Percentiles rank a stretch among this genome's conserved stretches.
Conservation (phyloP, 2,329 filamentous ascomycete species). For the Zarea fungicola region DNA sequence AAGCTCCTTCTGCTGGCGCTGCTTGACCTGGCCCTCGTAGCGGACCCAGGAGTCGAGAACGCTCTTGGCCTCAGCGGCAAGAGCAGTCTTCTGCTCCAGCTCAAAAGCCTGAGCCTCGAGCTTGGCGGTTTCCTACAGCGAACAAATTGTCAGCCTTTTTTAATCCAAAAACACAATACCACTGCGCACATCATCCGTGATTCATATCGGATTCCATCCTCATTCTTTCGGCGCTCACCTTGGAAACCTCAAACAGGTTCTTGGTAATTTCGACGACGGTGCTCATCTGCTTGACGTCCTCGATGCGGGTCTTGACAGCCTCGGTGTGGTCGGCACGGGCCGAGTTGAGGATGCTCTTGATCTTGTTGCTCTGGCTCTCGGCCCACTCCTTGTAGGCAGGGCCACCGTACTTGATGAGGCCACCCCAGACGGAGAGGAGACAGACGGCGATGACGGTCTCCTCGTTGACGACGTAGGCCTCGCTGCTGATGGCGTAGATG, state of each 20-base stretch:
- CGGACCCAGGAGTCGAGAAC: slow-evolving; percentile 98
- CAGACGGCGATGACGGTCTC: slow-evolving; percentile 93
- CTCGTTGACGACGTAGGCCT: slow-evolving; percentile 99
- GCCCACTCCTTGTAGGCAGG: slow-evolving; percentile 93
- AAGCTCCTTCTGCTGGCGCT: slow-evolving; percentile 95
- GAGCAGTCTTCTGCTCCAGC: slow-evolving; percentile 91
- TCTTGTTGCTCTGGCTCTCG: slow-evolving; percentile 80
- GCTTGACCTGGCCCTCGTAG: slow-evolving; percentile 98
- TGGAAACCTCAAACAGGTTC: slow-evolving; percentile 93
- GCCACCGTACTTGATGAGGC: slow-evolving; percentile 87
- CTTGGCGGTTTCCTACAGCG: slow-evolving; percentile 79
- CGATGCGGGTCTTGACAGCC: slow-evolving; percentile 91
- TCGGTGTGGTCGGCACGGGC: slow-evolving; percentile 91
- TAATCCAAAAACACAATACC: too few relatives aligned
- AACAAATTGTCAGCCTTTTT: background rate
- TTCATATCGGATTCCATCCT: slow-evolving; percentile 9
- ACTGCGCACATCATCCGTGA: slow-evolving; percentile 16
- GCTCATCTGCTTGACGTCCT: slow-evolving; percentile 89
- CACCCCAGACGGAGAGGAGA: slow-evolving; percentile 87
- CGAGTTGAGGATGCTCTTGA: slow-evolving; percentile 90
- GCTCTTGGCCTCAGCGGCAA: slow-evolving; percentile 87
- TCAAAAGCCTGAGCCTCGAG: slow-evolving; percentile 95
- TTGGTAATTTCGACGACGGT: slow-evolving; percentile 96
- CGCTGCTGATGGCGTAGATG: slow-evolving; percentile 95
- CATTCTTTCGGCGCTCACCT: slow-evolving; percentile 61